Evolutionary conservation across 23 red algal genomes (phyloP), one percentile per base, ranked within the genome.

Genomic region (Cyanidium caldarium): DNA sequence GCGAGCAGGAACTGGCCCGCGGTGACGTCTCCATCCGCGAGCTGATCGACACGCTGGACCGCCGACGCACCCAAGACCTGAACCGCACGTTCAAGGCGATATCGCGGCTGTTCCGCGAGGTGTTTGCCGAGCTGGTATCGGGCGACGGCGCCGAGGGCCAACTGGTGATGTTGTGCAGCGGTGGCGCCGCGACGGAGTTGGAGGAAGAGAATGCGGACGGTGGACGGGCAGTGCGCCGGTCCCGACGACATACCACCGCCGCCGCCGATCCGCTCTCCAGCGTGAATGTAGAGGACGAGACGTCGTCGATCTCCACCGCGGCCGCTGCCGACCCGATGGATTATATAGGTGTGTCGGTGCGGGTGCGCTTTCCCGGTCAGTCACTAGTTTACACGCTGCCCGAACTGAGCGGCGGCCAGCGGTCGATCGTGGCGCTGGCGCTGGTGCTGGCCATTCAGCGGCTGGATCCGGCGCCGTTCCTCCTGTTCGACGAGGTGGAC

Each of bases 401-500:
- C 23, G 83, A 87, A 31, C 67, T 98, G 28, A 88, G 84, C 40
- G 92, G 92, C 25, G 92, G 92, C 14, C 92, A 98, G 69, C 88
- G 84, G 66, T 85, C 84, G 0, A 84, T 98, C 37, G 92, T 98
- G 1, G 92, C 92, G 30, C 66, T 98, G 16, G 75, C 92, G 2
- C 75, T 98, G 25, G 85, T 98, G 34, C 87, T 98, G 61, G 84
- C 92, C 29, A 98, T 98, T 73, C 92, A 98, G 70, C 44, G 85
- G 45, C 58, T 98, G 30, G 92, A 98, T 71, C 92, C 92, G 3
- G 92, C 92, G 19, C 92, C 92, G 23, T 98, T 98, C 65, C 88
- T 88, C 35, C 76, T 98, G 26, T 98, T 98, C 77, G 92, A 98
- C 61, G 92, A 98, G 44, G 88, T 98, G 31, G 92, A 98, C 58